Evolutionary conservation across 2,329 filamentous ascomycete genomes (phyloP).

Genomic region (Cladosporium austrohemisphaericum): DNA sequence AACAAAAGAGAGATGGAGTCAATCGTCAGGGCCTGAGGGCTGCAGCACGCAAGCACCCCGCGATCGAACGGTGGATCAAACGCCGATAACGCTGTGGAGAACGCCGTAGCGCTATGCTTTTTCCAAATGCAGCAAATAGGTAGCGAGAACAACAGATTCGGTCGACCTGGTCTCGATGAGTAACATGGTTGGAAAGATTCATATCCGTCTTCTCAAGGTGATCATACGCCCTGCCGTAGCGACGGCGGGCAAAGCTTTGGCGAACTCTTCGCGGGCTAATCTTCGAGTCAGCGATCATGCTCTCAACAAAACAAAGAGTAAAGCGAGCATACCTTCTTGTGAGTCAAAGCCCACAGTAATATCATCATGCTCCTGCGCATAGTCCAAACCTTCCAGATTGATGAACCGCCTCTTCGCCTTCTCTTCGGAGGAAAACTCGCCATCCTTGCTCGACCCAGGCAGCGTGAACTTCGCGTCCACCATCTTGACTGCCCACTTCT

Average conservation of each 20-base stretch:
- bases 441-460: slow-evolving; percentile 57
- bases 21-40: background rate
- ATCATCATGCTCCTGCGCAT: slow-evolving; percentile 89
- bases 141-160: background rate
- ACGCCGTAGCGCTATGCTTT: slow-evolving; percentile 4
- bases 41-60: slow-evolving; percentile 11
- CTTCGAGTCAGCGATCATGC: slow-evolving; percentile 29
- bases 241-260: slow-evolving; percentile 43
- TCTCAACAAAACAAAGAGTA: background rate
- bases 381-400: slow-evolving; percentile 81
- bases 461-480: slow-evolving; percentile 89
- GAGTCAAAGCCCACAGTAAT: slow-evolving; percentile 81
- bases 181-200: slow-evolving; percentile 5
- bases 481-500: slow-evolving; percentile 70
- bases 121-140: slow-evolving; percentile 1
- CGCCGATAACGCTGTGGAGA: background rate
- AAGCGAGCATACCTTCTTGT: slow-evolving; percentile 46
- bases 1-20: background rate
- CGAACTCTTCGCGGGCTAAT: slow-evolving; percentile 45
- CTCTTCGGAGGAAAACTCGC: slow-evolving; percentile 48
- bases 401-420: slow-evolving; percentile 68
- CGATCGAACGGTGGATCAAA: background rate
- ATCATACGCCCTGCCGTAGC: slow-evolving; percentile 39
- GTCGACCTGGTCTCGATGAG: no score
- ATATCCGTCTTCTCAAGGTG: slow-evolving; percentile 39